phyloP scores from a whole-genome alignment of 2,329 filamentous ascomycete genomes.

The Xylogone sp. region DNA sequence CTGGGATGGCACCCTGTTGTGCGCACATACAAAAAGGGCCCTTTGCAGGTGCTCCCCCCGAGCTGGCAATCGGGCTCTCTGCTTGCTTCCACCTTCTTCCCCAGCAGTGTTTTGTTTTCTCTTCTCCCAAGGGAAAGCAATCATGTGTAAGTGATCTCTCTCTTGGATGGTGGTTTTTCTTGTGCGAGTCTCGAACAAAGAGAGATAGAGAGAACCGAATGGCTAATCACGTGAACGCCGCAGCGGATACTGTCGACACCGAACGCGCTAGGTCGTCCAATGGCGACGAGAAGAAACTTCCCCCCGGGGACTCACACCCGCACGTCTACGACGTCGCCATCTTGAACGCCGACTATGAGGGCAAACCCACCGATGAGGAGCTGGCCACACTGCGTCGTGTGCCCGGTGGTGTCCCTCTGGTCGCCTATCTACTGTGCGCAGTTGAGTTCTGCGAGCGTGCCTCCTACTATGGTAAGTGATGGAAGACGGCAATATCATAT shows the following conservation, averaged over 20 bases:
- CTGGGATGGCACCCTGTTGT: too few species aligned
- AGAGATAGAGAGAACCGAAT: too few species aligned
- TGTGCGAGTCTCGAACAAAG: neutral
- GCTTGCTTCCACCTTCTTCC: too few species aligned
- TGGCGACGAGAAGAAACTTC: neutral
- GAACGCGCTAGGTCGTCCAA: neutral
- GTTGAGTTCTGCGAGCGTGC: slow-evolving; percentile 75
- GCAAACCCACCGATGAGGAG: slow-evolving; percentile 52
- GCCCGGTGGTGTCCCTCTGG: slow-evolving; percentile 61
- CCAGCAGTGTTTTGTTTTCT: too few species aligned
- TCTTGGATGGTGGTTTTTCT: neutral
- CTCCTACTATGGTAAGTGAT: slow-evolving; percentile 56
- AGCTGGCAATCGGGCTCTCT: too few species aligned
- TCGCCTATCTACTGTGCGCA: slow-evolving; percentile 67
- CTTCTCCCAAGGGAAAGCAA: too few species aligned
- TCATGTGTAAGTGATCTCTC: neutral
- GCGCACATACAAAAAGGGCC: too few species aligned
- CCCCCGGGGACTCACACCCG: neutral
- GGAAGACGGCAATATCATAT: too few species aligned
- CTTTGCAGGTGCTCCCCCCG: too few species aligned
- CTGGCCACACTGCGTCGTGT: slow-evolving; percentile 56
- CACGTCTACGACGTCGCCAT: slow-evolving; percentile 3
- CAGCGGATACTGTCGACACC: neutral
- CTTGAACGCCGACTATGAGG: slow-evolving; percentile 10
- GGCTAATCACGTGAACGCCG: too few species aligned